These are phyloP conservation scores for Nicotiana benthamiana DNA, from an alignment of 257 asterid genomes.

Conservation along the genomic window DNA sequence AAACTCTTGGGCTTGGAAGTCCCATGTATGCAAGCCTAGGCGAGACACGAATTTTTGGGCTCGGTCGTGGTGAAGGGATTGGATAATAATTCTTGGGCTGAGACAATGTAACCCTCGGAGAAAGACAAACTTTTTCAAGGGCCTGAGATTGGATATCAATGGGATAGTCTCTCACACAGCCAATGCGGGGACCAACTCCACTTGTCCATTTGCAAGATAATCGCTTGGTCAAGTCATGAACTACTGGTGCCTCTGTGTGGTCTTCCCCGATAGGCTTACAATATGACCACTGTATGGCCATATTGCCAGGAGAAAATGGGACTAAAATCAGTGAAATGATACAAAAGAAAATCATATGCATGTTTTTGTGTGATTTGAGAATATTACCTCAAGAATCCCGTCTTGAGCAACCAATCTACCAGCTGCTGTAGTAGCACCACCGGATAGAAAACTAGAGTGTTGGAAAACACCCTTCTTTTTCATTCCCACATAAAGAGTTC, in stretches of 20 bases:
- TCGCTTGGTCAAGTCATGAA: constrained; percentile 33
- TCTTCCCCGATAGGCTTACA: not conserved
- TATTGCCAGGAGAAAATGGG: constrained; percentile 29
- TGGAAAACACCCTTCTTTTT: constrained; percentile 53
- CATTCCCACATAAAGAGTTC: constrained; percentile 39
- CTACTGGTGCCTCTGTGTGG: constrained; percentile 22
- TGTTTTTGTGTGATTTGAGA: not conserved
- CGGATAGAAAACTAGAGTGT: constrained; percentile 54
- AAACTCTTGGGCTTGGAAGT: constrained; percentile 39
- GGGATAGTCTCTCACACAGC: constrained; percentile 69
- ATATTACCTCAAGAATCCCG: constrained; percentile 51
- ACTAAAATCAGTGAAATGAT: not conserved
- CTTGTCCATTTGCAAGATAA: constrained; percentile 56
- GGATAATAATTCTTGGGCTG: constrained; percentile 22
- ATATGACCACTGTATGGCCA: constrained; percentile 82
- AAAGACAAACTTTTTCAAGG: constrained; percentile 48
- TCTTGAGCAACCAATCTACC: constrained; percentile 52
- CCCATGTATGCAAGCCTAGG: constrained; percentile 54
- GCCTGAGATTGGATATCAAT: constrained; percentile 54
- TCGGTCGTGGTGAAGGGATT: constrained; percentile 58
- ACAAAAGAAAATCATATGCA: not conserved
- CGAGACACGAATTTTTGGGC: constrained; percentile 42
- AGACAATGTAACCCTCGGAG: constrained; percentile 27
- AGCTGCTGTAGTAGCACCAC: constrained; percentile 58
- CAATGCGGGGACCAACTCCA: constrained; percentile 63